Percentiles rank a stretch among this genome's conserved stretches.
Conservation (phyloP, 2,329 filamentous ascomycete genomes). For the Didymella exigua region DNA sequence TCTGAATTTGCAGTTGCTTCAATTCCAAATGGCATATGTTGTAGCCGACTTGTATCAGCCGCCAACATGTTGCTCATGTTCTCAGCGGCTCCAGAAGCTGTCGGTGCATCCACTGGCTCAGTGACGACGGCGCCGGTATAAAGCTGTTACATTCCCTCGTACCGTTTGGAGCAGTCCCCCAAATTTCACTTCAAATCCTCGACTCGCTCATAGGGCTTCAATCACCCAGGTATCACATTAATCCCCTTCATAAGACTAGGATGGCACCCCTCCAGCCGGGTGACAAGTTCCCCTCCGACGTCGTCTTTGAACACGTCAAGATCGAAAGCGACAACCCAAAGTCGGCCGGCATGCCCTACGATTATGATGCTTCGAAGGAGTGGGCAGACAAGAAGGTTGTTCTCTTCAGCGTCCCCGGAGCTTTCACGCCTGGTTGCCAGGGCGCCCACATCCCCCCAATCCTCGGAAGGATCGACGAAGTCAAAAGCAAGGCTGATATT, state of each 20-base stretch:
- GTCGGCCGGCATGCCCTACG: constrained; percentile 1
- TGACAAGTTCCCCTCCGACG: neutral
- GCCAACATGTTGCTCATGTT: neutral
- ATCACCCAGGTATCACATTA: neutral
- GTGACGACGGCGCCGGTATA: neutral
- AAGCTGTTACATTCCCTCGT: neutral
- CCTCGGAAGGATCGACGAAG: neutral
- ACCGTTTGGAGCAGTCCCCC: neutral
- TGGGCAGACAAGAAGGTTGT: constrained; percentile 1
- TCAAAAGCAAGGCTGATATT: constrained; percentile 1
- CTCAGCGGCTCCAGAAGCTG: neutral
- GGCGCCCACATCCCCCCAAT: neutral
- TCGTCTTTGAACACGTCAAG: constrained; percentile 4
- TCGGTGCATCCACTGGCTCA: neutral
- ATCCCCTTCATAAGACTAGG: neutral
- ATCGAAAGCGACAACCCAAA: constrained; percentile 3
- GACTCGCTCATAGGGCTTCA: neutral
- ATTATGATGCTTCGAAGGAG: constrained; percentile 1
- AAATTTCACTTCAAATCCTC: neutral
- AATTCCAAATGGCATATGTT: neutral
- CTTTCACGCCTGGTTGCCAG: neutral
- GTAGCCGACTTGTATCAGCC: neutral
- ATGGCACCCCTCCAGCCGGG: neutral
- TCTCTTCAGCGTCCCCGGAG: neutral
- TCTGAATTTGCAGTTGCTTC: neutral